Conservation (phyloP, 495 filamentous ascomycete genomes). For the Trypethelium eluteriae region DNA sequence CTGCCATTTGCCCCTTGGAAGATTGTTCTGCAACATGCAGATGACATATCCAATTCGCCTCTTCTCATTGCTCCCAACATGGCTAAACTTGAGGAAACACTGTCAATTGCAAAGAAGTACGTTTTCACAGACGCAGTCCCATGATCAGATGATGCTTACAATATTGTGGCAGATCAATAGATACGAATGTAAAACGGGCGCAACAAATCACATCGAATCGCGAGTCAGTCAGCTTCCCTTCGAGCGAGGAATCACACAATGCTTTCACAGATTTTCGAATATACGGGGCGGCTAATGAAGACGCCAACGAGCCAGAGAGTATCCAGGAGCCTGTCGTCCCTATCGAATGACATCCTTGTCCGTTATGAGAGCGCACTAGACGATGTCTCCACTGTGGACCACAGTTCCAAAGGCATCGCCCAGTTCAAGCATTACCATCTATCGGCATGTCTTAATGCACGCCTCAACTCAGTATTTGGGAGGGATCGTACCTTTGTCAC, state of each 20-base stretch:
- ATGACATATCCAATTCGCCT: background rate
- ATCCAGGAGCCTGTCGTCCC: background rate
- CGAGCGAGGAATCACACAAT: conserved; percentile 14
- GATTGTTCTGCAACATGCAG: background rate
- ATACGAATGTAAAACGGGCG: background rate
- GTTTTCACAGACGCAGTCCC: background rate
- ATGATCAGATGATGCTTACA: background rate
- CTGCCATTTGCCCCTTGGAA: background rate
- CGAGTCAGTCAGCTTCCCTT: conserved; percentile 11
- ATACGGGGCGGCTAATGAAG: conserved; percentile 13
- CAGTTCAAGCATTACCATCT: conserved; percentile 33
- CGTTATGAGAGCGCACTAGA: conserved; percentile 9
- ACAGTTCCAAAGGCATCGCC: conserved; percentile 36
- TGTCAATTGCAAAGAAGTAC: background rate
- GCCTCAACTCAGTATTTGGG: background rate
- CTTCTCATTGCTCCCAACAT: background rate
- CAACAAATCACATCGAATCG: conserved; percentile 1
- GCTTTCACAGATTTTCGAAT: conserved; percentile 17
- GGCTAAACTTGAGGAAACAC: background rate
- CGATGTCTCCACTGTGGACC: conserved; percentile 31
- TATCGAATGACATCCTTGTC: background rate
- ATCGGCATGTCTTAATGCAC: background rate
- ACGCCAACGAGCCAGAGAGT: background rate
- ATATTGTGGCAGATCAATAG: background rate
- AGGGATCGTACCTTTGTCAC: conserved; percentile 23